Conservation (phyloP, 2,329 filamentous ascomycete genomes). For the Calonectria naviculata region DNA sequence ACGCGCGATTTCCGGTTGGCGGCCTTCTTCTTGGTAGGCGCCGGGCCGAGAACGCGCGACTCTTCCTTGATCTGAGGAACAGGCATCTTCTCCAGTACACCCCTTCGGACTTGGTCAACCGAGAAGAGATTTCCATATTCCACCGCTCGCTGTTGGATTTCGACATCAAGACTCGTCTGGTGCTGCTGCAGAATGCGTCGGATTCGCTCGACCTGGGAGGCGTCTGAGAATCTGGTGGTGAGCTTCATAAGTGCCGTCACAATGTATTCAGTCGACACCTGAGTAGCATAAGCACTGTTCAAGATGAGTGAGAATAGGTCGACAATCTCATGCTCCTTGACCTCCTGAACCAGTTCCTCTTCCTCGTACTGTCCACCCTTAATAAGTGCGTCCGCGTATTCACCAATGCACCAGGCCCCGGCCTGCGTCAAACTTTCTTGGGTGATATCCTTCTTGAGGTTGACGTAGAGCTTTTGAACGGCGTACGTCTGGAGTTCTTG, state of each 20-base stretch:
- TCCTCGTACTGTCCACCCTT: slow-evolving; percentile 93
- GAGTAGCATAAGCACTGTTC: slow-evolving; percentile 93
- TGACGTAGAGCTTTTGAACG: slow-evolving; percentile 92
- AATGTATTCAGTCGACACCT: slow-evolving; percentile 95
- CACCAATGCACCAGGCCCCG: slow-evolving; percentile 96
- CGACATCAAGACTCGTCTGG: slow-evolving; percentile 90
- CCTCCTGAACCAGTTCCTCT: slow-evolving; percentile 83
- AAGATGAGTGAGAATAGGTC: slow-evolving; percentile 94
- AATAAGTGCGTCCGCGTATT: slow-evolving; percentile 93
- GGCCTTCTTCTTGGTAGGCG: slow-evolving; percentile 75
- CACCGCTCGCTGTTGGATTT: slow-evolving; percentile 95
- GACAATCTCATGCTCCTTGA: slow-evolving; percentile 90
- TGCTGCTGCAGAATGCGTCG: slow-evolving; percentile 81
- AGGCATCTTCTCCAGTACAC: slow-evolving; percentile 98
- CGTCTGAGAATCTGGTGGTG: slow-evolving; percentile 85
- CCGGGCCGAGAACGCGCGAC: slow-evolving; percentile 88
- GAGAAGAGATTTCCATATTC: slow-evolving; percentile 97
- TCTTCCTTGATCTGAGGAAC: slow-evolving; percentile 97
- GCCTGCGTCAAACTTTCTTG: slow-evolving; percentile 95
- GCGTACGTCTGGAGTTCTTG: slow-evolving; percentile 96
- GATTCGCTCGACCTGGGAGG: slow-evolving; percentile 87
- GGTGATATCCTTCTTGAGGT: slow-evolving; percentile 95
- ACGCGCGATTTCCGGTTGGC: slow-evolving; percentile 81
- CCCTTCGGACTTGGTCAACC: slow-evolving; percentile 86
- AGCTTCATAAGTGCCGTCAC: slow-evolving; percentile 95